These are phyloP conservation scores for Camellia sinensis DNA, from an alignment of 148 eudicot genomes.

Conservation along the genomic window DNA sequence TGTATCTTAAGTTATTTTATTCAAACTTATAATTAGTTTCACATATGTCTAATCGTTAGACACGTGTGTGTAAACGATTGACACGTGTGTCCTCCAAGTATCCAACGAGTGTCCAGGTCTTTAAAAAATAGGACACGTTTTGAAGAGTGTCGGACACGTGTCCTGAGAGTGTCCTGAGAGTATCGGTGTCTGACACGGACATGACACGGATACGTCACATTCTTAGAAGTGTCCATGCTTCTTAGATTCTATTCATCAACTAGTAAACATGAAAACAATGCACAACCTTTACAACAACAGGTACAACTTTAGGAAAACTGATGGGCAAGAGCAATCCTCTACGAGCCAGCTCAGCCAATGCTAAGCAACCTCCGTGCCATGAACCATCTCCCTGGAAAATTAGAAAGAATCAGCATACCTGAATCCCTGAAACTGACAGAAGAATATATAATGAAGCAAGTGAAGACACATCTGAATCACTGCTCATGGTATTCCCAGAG, in stretches of 20 bases:
- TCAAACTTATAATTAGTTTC: no score
- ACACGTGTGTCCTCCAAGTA: no score
- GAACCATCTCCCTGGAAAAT: conserved; percentile 91
- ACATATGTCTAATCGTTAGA: no score
- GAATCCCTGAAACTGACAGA: conserved; percentile 1
- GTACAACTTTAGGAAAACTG: conserved; percentile 93
- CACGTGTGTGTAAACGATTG: no score
- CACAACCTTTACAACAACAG: conserved; percentile 81
- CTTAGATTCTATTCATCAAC: neutral
- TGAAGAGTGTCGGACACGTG: no score
- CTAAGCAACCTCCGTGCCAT: conserved; percentile 99
- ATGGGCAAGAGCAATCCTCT: conserved; percentile 90
- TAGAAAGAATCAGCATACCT: conserved; percentile 4
- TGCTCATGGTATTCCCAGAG: neutral
- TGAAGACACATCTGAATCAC: conserved; percentile 6
- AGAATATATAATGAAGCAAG: conserved; percentile 15
- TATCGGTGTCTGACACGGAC: no score
- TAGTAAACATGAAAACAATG: conserved; percentile 6
- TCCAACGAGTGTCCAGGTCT: no score
- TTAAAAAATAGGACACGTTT: no score
- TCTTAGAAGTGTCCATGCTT: no score
- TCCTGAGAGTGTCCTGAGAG: no score
- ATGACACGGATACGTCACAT: no score
- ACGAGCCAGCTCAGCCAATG: conserved; percentile 98
- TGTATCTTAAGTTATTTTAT: no score